Percentiles rank a stretch among this genome's conserved stretches.
Evolutionary conservation across 2,329 filamentous ascomycete genomes (phyloP).

Genomic region (Sporothrix pseudoabietina): DNA sequence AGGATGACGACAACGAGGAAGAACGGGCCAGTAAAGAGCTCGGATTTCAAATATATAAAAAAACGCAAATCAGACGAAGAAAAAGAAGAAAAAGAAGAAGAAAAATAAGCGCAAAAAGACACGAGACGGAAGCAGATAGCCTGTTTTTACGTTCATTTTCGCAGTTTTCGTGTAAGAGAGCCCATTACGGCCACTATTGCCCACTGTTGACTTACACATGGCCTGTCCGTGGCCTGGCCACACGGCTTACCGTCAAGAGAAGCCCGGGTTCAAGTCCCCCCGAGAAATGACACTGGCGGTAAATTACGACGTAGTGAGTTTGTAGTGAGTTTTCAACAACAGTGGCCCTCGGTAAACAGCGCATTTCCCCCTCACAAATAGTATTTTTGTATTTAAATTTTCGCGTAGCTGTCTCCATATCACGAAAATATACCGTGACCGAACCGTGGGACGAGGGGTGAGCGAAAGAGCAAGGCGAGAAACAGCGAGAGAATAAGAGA

Average conservation of each 20-base stretch:
- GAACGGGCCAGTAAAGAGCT: not conserved
- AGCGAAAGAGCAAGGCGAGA: not conserved
- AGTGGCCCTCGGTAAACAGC: slow-evolving; percentile 14
- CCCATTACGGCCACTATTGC: not conserved
- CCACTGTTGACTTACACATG: slow-evolving; percentile 14
- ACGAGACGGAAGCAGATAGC: slow-evolving; percentile 7
- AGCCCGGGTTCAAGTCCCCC: not conserved
- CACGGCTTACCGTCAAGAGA: not conserved
- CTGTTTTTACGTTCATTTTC: not conserved
- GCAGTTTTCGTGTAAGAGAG: not conserved
- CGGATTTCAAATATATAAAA: not conserved
- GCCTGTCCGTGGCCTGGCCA: not conserved
- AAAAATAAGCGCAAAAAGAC: not conserved
- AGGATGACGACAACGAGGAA: not conserved
- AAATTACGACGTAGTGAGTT: too few relatives aligned
- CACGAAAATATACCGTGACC: slow-evolving; percentile 31
- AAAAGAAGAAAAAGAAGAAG: not conserved
- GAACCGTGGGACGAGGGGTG: not conserved
- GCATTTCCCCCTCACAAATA: not conserved
- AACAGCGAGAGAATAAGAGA: slow-evolving; percentile 3
- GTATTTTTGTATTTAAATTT: slow-evolving; percentile 8
- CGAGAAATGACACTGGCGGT: not conserved
- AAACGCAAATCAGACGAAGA: not conserved
- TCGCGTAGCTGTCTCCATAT: slow-evolving; percentile 26
- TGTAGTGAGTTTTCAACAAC: not conserved